Evolutionary conservation across 257 asterid species (phyloP), one percentile per base, ranked within the genome.

Genomic region (Solanum corneliomulleri): DNA sequence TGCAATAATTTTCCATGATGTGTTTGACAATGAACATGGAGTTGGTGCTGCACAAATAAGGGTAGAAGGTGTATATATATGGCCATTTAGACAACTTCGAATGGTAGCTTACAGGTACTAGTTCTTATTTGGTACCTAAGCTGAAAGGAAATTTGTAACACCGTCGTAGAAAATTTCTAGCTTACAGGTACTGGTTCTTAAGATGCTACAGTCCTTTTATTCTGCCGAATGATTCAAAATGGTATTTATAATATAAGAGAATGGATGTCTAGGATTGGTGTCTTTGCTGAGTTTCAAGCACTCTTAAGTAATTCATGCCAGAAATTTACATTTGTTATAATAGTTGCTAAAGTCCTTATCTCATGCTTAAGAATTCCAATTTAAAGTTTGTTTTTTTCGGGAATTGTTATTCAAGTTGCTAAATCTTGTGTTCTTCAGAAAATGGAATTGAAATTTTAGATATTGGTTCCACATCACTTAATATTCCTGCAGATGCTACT

Each of bases 61-160:
- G 89, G 96, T 97, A 81, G 99, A 95, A 91, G 99, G 99, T 82
- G 99, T 97, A 86, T 96, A 97, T 90, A 93, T 97, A 89, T 97
- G 99, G 99, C 99, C 99, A 88, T 97, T 97, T 93, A 94, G 98
- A 94, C 99, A 97, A 87, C 95, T 97, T 84, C 96, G 99, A 87
- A 89, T 97, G 99, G 97, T 97, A 77, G 98, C 96, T 82, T 93
- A 88, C 94, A 95, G 99, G 99, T 97, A 92, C 29, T 80, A 16
- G 68, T 45, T 80, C 25, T 49, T 45, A 80, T 27, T 5, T 80
- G 68, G 29, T 80, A 16, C 27, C 42, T 27, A 47, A 9, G 64
- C 11, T 27, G 68, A n/a, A 76, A 76, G 58, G 58, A 44, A 41
- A 23, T 75, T 75, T 39, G 56, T 41, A 75, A 75, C 33, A 75